Evolutionary conservation across 2,329 filamentous ascomycete species (phyloP).

Genomic region (Ascochyta pisi): DNA sequence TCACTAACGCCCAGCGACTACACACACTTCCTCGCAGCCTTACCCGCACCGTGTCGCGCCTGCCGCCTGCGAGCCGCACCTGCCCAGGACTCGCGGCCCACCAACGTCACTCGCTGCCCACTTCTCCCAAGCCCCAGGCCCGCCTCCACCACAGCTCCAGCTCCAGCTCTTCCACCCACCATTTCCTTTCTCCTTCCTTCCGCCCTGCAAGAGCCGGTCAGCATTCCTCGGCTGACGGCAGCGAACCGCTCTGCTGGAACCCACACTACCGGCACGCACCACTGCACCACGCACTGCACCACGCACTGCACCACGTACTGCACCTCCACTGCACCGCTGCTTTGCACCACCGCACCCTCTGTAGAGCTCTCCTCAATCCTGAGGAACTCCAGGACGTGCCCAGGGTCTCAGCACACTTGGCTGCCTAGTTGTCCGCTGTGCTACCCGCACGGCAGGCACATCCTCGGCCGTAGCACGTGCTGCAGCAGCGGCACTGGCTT

Average conservation of each 20-base stretch:
- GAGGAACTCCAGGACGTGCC: constrained; percentile 13
- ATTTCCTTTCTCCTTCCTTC: not conserved
- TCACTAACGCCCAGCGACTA: constrained; percentile 4
- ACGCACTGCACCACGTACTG: no score
- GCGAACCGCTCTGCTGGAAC: constrained; percentile 37
- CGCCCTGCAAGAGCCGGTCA: constrained; percentile 29
- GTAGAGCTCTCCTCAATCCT: constrained; percentile 20
- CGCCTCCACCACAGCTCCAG: constrained; percentile 8
- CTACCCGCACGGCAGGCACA: constrained; percentile 11
- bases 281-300: no score
- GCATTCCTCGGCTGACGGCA: constrained; percentile 41
- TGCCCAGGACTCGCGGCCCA: constrained; percentile 34
- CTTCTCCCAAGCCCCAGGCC: constrained; percentile 9
- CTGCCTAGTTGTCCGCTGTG: constrained; percentile 17
- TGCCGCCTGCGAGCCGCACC: constrained; percentile 32
- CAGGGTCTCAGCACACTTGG: constrained; percentile 8
- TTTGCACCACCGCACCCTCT: constrained; percentile 19
- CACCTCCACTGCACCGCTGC: no score
- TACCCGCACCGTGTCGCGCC: constrained; percentile 23
- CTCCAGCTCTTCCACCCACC: not conserved
- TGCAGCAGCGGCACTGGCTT: not conserved
- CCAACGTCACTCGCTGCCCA: constrained; percentile 39
- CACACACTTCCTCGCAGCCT: not conserved
- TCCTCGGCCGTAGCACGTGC: constrained; percentile 5
- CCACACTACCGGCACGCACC: constrained; percentile 27